These are phyloP conservation scores for Entrophospora sp. DNA, from an alignment of 192 early-diverging fungal genomes.

Conservation along the genomic window DNA sequence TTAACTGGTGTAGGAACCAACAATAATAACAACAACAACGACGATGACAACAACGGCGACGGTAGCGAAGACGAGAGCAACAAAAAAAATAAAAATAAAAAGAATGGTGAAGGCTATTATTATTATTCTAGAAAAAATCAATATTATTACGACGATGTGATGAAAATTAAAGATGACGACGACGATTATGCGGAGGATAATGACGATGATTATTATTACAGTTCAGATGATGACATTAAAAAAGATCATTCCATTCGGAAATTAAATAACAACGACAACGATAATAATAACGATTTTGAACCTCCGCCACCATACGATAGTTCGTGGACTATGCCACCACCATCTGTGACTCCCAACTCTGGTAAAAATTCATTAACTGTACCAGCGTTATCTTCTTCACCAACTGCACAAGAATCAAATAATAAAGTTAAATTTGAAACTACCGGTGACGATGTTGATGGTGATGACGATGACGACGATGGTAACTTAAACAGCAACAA, in stretches of 20 bases:
- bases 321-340: conserved; percentile 16
- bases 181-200: not conserved
- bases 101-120: too few relatives aligned
- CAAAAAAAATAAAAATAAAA: too few relatives aligned
- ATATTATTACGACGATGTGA: not conserved
- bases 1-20: not conserved
- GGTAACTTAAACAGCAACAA: too few relatives aligned
- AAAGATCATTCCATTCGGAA: not conserved
- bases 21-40: not conserved
- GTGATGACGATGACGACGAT: not conserved
- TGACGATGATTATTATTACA: not conserved
- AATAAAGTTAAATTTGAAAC: too few relatives aligned
- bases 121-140: not conserved
- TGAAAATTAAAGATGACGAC: not conserved
- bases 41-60: not conserved
- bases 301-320: conserved; percentile 21
- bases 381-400: too few relatives aligned
- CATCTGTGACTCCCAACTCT: too few relatives aligned
- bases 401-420: too few relatives aligned
- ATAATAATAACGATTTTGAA: conserved; percentile 8
- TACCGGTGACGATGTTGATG: too few relatives aligned
- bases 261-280: too few relatives aligned
- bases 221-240: not conserved
- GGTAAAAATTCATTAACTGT: too few relatives aligned
- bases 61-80: too few relatives aligned